Evolutionary conservation across 2,329 filamentous ascomycete genomes (phyloP).

Genomic region (Sporothrix brasiliensis): DNA sequence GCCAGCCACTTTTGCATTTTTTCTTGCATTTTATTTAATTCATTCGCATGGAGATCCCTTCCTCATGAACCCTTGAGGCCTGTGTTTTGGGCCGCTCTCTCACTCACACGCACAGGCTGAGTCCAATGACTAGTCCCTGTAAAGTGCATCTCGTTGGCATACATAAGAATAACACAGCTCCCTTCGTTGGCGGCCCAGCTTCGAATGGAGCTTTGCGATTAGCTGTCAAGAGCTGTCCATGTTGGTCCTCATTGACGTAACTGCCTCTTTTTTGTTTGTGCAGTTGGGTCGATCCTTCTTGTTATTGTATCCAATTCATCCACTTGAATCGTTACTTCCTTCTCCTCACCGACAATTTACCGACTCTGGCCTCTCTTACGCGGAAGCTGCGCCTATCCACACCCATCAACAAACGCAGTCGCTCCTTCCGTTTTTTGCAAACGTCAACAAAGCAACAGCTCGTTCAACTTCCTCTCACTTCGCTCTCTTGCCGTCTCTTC

Average conservation of each 20-base stretch:
- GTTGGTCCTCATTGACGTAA: constrained; percentile 22
- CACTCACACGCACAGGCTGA: neutral
- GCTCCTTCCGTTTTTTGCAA: constrained; percentile 25
- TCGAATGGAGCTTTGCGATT: constrained; percentile 25
- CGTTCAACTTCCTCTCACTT: neutral
- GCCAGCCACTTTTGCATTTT: neutral
- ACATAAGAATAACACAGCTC: constrained; percentile 34
- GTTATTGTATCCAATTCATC: neutral
- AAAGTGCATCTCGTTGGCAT: neutral
- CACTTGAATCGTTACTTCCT: constrained; percentile 8
- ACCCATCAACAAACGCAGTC: neutral
- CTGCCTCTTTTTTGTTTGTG: constrained; percentile 1
- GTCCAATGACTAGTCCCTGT: neutral
- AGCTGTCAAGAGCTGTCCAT: constrained; percentile 19
- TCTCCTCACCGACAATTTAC: constrained; percentile 5
- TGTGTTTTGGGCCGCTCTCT: neutral
- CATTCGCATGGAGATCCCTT: neutral
- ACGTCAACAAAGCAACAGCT: neutral
- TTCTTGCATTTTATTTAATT: constrained; percentile 7
- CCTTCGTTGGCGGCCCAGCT: constrained; percentile 28
- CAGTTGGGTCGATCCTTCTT: constrained; percentile 8
- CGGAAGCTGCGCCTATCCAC: constrained; percentile 16
- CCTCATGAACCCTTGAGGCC: neutral
- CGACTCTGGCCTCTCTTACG: constrained; percentile 5
- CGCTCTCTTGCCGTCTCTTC: neutral